Evolutionary conservation across 2,329 filamentous ascomycete genomes (phyloP), one percentile per base, ranked within the genome.

Genomic region (Alternaria incomplexa): DNA sequence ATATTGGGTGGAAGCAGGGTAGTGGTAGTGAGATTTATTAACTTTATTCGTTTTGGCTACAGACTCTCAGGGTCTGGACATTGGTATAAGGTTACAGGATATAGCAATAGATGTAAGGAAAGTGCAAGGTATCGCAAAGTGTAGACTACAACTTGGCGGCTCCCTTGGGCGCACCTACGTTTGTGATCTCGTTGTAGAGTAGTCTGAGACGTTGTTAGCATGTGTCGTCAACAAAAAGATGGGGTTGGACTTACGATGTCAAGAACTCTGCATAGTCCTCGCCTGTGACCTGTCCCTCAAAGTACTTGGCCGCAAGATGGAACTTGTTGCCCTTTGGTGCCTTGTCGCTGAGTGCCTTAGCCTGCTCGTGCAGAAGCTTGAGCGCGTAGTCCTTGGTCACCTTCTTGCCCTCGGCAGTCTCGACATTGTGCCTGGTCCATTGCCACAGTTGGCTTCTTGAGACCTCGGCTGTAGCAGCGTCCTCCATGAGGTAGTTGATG

Each of bases 401-500:
- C 76, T 89, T 92, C 87, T 95, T 94, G 82, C 95, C 95, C 78
- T 97, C 93, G 46, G 90, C 87, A 8, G 94, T 97, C 65, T 86
- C 87, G 63, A 95, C 83, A 56, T 87, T 85, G 78, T 91, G 89
- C 76, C 87, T 89, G 67, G 91, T 89, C 96, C 96, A 99, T 81
- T 99, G 96, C 95, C 95, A 97, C 48, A 99, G 87, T 85, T 99
- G 96, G 71, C 89, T 93, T 74, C 96, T 90, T 60, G 92, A 96
- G 6, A 99, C 96, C 81, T 99, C 96, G 53, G 96, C 96, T 1
- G 96, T 99, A 23, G 96, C 96, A 17, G 96, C 96, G 73, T 98
- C 96, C 84, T 99, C 96, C 95, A 98, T 98, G 59, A 98, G 86
- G 81, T 91, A 97, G 86, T 98, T 97, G 83, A 98, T 97, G 52